Evolutionary conservation across 2,329 filamentous ascomycete genomes (phyloP).

Genomic region (Cladosporium oxysporum): DNA sequence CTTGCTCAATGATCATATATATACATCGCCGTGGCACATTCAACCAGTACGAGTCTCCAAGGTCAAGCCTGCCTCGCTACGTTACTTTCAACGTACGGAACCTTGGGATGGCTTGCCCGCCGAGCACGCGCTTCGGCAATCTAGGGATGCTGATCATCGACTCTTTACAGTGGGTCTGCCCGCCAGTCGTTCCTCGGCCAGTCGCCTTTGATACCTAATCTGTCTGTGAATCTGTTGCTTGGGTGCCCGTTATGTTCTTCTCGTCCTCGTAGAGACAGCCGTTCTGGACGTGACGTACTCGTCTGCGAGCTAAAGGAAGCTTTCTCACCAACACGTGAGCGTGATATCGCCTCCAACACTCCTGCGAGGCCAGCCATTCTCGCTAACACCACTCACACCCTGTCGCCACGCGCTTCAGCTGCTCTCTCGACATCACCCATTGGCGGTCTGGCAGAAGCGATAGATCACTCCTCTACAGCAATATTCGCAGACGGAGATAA

Average conservation of each 20-base stretch:
- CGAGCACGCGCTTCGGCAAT: slow-evolving; percentile 15
- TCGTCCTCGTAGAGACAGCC: background rate
- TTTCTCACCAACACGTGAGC: background rate
- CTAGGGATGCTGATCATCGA: slow-evolving; percentile 10
- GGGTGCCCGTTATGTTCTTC: background rate
- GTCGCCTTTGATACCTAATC: slow-evolving; percentile 4
- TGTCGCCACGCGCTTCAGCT: background rate
- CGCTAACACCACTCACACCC: background rate
- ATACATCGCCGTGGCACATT: background rate
- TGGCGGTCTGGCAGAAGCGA: background rate
- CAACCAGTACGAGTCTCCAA: background rate
- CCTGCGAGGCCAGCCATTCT: background rate
- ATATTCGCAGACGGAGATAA: background rate
- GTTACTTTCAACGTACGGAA: background rate
- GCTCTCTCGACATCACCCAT: background rate
- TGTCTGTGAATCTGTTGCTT: background rate
- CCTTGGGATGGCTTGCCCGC: background rate
- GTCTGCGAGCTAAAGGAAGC: background rate
- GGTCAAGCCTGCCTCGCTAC: background rate
- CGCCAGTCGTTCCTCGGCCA: slow-evolving; percentile 5
- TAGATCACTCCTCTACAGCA: background rate
- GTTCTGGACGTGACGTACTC: background rate
- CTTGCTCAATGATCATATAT: background rate
- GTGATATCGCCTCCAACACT: background rate
- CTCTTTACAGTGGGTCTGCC: slow-evolving; percentile 17